Conservation (phyloP, 495 filamentous ascomycete genomes). For the Penicillium maclennaniae region DNA sequence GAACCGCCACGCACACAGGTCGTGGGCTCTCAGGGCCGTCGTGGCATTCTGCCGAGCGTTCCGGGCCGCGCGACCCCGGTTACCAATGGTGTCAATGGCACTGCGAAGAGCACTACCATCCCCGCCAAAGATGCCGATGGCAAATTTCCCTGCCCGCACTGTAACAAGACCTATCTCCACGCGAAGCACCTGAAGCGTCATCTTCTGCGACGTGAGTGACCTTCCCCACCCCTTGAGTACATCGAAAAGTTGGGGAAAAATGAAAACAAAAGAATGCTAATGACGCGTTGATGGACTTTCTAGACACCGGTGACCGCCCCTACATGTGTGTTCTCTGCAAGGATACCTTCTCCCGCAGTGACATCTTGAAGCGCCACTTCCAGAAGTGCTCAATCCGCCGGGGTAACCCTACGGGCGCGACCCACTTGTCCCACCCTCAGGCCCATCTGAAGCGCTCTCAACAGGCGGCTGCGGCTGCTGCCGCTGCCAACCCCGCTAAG, state of each 20-base stretch:
- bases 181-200: slow-evolving; percentile 97
- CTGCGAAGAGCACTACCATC: slow-evolving; percentile 72
- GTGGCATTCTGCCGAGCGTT: slow-evolving; percentile 86
- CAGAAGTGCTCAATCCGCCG: slow-evolving; percentile 95
- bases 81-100: slow-evolving; percentile 50
- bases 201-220: slow-evolving; percentile 82
- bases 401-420: slow-evolving; percentile 89
- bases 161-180: slow-evolving; percentile 95
- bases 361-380: slow-evolving; percentile 98
- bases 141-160: slow-evolving; percentile 96
- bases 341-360: slow-evolving; percentile 97
- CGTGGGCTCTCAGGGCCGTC: slow-evolving; percentile 84
- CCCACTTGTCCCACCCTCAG: slow-evolving; percentile 86
- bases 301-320: slow-evolving; percentile 93
- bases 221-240: too few species aligned
- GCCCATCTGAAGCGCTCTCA: slow-evolving; percentile 77
- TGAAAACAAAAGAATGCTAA: slow-evolving; percentile 5
- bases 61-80: slow-evolving; percentile 71
- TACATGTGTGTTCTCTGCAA: slow-evolving; percentile 96
- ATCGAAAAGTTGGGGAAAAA: too few species aligned
- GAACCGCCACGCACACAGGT: slow-evolving; percentile 76
- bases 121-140: slow-evolving; percentile 92
- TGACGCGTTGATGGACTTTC: slow-evolving; percentile 11
- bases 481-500: slow-evolving; percentile 54
- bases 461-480: slow-evolving; percentile 39